phyloP scores from a whole-genome alignment of 2,329 filamentous ascomycete genomes.

The Phialophora tarda region DNA sequence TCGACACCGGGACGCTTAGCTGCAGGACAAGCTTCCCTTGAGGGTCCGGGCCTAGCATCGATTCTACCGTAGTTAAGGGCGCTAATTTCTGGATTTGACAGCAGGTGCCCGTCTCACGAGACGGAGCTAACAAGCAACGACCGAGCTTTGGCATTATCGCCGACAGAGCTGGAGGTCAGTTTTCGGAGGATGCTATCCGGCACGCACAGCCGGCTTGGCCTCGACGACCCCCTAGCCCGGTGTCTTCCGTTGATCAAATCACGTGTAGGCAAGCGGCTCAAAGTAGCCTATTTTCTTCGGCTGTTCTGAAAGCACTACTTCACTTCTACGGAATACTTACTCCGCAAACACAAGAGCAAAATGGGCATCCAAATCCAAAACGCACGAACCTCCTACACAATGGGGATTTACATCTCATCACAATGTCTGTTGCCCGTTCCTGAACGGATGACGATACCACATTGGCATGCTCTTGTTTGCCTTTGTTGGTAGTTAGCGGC shows the following conservation, averaged over 20 bases:
- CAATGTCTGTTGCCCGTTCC: background rate
- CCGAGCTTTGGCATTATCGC: background rate
- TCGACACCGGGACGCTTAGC: background rate
- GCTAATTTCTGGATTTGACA: background rate
- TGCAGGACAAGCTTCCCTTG: background rate
- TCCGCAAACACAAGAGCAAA: no score
- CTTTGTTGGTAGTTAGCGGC: background rate
- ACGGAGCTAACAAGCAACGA: background rate
- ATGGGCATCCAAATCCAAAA: no score
- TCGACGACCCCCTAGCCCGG: no score
- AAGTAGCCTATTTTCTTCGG: no score
- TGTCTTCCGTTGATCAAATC: no score
- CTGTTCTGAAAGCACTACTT: no score
- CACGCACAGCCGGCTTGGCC: no score
- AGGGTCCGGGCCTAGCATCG: background rate
- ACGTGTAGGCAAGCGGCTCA: no score
- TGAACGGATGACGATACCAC: background rate
- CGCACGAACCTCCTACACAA: background rate
- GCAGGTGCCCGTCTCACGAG: background rate
- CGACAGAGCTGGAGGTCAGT: background rate
- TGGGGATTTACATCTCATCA: background rate
- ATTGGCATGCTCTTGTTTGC: background rate
- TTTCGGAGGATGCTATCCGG: no score
- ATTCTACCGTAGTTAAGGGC: background rate
- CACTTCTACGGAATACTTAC: no score